A percentile compares a stretch with the other conserved stretches of the same genome.
These are phyloP conservation scores for Ustilago shanxiensis DNA, from an alignment of 1,284 basidiomycete genomes.

Conservation along the genomic window DNA sequence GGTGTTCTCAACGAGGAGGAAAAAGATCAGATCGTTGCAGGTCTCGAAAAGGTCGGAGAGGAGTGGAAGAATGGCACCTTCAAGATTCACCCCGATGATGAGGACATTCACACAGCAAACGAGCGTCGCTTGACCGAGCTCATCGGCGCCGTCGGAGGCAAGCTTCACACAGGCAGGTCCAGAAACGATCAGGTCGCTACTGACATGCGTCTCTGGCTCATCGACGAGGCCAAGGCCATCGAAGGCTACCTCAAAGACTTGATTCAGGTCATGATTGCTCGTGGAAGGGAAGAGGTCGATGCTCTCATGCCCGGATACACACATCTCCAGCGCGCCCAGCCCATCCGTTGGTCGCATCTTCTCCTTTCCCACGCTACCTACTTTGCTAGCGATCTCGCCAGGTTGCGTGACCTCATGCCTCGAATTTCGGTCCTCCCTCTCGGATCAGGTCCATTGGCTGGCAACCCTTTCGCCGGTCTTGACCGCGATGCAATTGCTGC, in stretches of 20 bases:
- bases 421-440: slow-evolving; percentile 88
- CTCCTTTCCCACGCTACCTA: slow-evolving; percentile 94
- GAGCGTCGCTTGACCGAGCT: slow-evolving; percentile 93
- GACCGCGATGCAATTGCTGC: slow-evolving; percentile 67
- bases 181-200: slow-evolving; percentile 98
- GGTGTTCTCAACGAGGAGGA: slow-evolving; percentile 85
- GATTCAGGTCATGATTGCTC: slow-evolving; percentile 86
- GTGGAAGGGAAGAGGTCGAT: slow-evolving; percentile 91
- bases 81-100: slow-evolving; percentile 78
- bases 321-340: slow-evolving; percentile 85
- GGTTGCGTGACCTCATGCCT: slow-evolving; percentile 81
- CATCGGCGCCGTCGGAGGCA: slow-evolving; percentile 76
- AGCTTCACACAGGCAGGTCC: slow-evolving; percentile 88
- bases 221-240: slow-evolving; percentile 82
- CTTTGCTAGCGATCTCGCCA: slow-evolving; percentile 87
- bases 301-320: slow-evolving; percentile 95
- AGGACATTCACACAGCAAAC: slow-evolving; percentile 99
- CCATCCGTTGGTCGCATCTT: slow-evolving; percentile 97
- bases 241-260: slow-evolving; percentile 82
- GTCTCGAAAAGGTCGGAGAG: slow-evolving; percentile 81
- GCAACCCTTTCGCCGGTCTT: slow-evolving; percentile 83
- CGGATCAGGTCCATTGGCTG: slow-evolving; percentile 92
- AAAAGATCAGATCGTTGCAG: slow-evolving; percentile 77
- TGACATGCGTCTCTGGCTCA: slow-evolving; percentile 95
- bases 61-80: slow-evolving; percentile 79